Percentiles rank a stretch among this genome's conserved stretches.
phyloP scores from a whole-genome alignment of 495 filamentous ascomycete species.

The Podospora bellae-mahoneyi region DNA sequence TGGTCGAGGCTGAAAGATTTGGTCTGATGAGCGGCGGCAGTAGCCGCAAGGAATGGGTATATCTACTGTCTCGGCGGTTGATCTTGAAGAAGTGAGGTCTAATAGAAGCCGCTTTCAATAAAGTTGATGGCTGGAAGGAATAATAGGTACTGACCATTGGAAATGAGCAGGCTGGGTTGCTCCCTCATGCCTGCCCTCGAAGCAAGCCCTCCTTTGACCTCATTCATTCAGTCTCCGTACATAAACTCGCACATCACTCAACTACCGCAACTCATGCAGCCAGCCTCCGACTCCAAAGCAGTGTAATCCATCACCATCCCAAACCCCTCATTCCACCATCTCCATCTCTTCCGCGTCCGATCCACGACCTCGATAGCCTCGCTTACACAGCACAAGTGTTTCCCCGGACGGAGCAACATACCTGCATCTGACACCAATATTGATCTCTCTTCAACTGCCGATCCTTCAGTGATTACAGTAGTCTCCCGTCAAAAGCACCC shows the following conservation, averaged over 20 bases:
- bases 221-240: neutral
- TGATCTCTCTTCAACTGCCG: too few relatives aligned
- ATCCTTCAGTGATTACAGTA: too few relatives aligned
- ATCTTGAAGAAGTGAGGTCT: too few relatives aligned
- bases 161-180: neutral
- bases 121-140: neutral
- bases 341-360: neutral
- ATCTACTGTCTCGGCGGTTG: too few relatives aligned
- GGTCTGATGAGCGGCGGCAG: too few relatives aligned
- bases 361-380: neutral
- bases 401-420: neutral
- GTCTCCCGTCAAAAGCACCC: too few relatives aligned
- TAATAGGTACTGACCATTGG: neutral
- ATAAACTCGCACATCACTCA: neutral
- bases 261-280: neutral
- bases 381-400: neutral
- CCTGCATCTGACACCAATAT: too few relatives aligned
- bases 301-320: neutral
- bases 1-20: neutral
- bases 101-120: neutral
- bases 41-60: too few relatives aligned
- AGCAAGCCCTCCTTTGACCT: slow-evolving; percentile 2
- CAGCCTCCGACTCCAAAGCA: neutral
- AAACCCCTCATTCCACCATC: neutral
- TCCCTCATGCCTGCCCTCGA: neutral